Base-by-base conservation (phyloP, 768 basidiomycete genomes). In the Termitomyces heimii region DNA sequence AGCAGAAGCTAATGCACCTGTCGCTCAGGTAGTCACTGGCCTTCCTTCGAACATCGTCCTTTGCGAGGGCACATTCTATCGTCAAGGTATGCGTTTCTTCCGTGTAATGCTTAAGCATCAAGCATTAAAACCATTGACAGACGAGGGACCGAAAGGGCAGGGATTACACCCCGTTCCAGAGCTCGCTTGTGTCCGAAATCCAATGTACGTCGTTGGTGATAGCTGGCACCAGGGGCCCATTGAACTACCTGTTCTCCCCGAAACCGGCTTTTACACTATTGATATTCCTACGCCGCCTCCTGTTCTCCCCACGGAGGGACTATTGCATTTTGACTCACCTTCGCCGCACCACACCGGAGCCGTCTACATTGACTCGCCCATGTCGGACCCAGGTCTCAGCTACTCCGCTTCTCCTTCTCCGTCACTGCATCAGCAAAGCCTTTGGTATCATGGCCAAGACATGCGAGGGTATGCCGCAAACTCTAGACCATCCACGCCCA, bases 381-480 rank as follows among this genome's bases (percentile, higher is more conserved):
- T 51, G 4, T 49, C 39, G 18, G 54, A 54, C 13, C 60, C 61
- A 20, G 54, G 54, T 28, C 54, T 62, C 40, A 59, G 55, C 52
- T 31, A 56, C 40, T 62, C 60, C n/a, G 26, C 20, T 5, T 58
- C 61, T 40, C 54, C 61, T 37, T 61, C 60, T 35, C 60, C 60
- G 7, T 43, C 57, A 14, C 57, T 43, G 4, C 29, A 40, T 14
- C 46, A 44, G 10, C 50, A 54, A 14, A 35, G 10, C 22, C 46
- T 59, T 35, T 47, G 58, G 32, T 34, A 42, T 37, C 44, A 49
- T 3, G 48, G 29, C 5, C 26, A 42, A 24, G 45, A 45, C 9
- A 39, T 54, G 42, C 29, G n/a, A 22, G 50, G 22, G 4, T 55
- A 54, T 35, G 39, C 18, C 8, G 45, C 45, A 3, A 50, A 43